Base-by-base conservation (phyloP, 768 basidiomycete species). In the Amanita rimosa region DNA sequence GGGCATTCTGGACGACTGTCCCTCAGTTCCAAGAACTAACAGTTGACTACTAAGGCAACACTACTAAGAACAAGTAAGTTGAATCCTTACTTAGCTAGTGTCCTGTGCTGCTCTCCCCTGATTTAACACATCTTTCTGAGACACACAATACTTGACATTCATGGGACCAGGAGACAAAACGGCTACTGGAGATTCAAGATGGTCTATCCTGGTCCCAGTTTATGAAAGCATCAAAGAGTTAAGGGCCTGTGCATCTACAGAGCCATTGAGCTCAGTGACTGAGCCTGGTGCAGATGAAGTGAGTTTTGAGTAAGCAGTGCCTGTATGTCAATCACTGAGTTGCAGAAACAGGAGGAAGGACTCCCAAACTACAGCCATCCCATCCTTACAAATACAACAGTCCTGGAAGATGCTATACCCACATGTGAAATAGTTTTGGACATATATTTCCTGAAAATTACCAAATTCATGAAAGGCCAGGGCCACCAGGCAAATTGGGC, bases 221-320 rank as follows among this genome's bases (percentile, higher is more conserved):
- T 42, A 42, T 22, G 40, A 42, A 42, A 9, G 21, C 24, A 42
- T 42, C 40, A 42, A 21, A 42, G 40, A 42, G 40, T 21, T 42
- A 21, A 42, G 4, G 40, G 40, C 40, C 40, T 22, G 21, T 42
- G 40, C 40, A 42, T 21, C 40, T 42, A 19, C 19, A 22, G 24
- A n/a, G 40, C 40, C 40, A 42, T 42, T 14, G 14, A 42, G 40
- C 40, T 42, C 40, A 22, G 40, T 42, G 40, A 42, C 19, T 6
- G 40, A 42, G 24, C 24, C 40, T 42, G 40, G 24, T 42, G 24
- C 40, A 42, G 40, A 42, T 21, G 17, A 6, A 14, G 40, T 42
- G 40, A 42, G 40, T 42, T 42, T 42, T 42, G 40, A 42, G 17
- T 42, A 21, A 42, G 40, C 24, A 42, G 24, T 42, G n/a, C 40